These are phyloP conservation scores for Wickerhamomyces canadensis DNA, from an alignment of 805 yeast species.

Conservation along the genomic window DNA sequence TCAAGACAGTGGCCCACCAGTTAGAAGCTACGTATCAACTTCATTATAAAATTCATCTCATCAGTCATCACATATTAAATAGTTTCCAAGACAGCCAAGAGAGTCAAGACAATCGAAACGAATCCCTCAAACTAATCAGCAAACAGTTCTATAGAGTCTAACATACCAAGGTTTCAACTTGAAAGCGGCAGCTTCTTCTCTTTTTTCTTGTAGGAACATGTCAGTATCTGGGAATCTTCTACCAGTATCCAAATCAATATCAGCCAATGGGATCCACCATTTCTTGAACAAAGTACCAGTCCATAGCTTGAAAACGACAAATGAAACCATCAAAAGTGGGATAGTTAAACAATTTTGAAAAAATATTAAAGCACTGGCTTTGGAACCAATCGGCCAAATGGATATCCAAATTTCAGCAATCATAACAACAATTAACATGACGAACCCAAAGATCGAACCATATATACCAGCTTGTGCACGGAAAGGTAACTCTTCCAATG, in stretches of 20 bases:
- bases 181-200: slow-evolving; percentile 46
- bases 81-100: too few species aligned
- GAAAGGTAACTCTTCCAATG: slow-evolving; percentile 62
- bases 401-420: slow-evolving; percentile 82
- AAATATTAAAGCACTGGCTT: slow-evolving; percentile 28
- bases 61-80: too few species aligned
- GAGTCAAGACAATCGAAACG: too few species aligned
- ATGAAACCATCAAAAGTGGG: slow-evolving; percentile 30
- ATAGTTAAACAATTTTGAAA: slow-evolving; percentile 38
- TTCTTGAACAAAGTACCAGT: slow-evolving; percentile 33
- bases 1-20: too few species aligned
- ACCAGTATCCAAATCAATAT: slow-evolving; percentile 60
- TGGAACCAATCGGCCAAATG: slow-evolving; percentile 51
- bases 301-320: slow-evolving; percentile 24
- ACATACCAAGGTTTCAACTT: slow-evolving; percentile 38
- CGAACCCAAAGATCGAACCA: slow-evolving; percentile 61
- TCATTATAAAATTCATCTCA: too few species aligned
- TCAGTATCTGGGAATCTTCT: slow-evolving; percentile 60
- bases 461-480: slow-evolving; percentile 58
- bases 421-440: slow-evolving; percentile 52
- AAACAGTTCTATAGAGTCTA: slow-evolving; percentile 50
- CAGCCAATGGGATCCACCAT: slow-evolving; percentile 36
- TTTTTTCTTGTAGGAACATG: slow-evolving; percentile 46
- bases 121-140: slow-evolving; percentile 33
- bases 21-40: too few species aligned